phyloP scores from a whole-genome alignment of 208 protist genomes.

The Borovskyia barvae region DNA sequence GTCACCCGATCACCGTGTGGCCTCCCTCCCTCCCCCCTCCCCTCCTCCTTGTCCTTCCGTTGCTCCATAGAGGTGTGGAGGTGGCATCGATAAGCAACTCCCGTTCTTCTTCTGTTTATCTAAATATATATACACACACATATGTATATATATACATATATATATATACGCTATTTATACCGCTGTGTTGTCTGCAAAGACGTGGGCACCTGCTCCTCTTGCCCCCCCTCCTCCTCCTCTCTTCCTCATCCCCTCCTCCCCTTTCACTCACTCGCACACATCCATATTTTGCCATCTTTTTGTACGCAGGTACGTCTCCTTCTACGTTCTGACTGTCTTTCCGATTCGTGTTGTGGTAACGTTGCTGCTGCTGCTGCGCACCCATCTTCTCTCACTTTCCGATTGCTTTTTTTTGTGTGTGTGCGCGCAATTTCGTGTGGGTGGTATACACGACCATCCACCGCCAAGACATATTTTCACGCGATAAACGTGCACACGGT shows the following conservation, averaged over 20 bases:
- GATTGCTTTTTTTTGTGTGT: too few relatives aligned
- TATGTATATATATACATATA: not conserved
- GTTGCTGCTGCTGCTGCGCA: too few relatives aligned
- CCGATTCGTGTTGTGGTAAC: too few relatives aligned
- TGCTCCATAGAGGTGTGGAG: too few relatives aligned
- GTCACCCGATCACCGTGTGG: not conserved
- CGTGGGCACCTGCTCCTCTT: not conserved
- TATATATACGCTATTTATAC: not conserved
- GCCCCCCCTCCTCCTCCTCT: not conserved
- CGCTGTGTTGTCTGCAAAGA: not conserved
- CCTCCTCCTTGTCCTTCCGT: too few relatives aligned
- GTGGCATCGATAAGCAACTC: too few relatives aligned
- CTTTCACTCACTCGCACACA: not conserved
- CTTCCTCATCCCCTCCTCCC: not conserved
- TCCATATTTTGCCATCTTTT: not conserved
- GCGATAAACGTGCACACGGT: too few relatives aligned
- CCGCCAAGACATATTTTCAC: too few relatives aligned
- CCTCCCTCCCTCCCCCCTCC: not conserved
- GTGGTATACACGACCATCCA: too few relatives aligned
- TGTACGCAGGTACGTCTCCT: not conserved
- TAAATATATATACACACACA: not conserved
- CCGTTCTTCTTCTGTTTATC: not conserved
- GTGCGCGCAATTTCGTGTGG: too few relatives aligned
- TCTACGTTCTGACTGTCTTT: not conserved
- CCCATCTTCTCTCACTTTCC: conserved; percentile 3